These are phyloP conservation scores for Caloboletus firmus DNA, from an alignment of 1,284 basidiomycete genomes.

Conservation along the genomic window DNA sequence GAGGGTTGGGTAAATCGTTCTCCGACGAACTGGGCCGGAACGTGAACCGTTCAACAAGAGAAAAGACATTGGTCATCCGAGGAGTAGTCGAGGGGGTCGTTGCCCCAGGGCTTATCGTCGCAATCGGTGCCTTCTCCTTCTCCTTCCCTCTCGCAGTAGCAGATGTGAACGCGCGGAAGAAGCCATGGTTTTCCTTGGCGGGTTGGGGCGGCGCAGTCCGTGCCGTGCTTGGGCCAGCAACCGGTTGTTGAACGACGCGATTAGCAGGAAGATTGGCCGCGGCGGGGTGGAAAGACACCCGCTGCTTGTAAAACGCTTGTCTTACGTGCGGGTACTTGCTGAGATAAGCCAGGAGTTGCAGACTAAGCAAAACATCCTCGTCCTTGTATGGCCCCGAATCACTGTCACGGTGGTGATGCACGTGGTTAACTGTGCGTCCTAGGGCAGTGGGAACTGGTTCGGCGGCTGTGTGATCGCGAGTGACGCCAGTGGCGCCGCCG, in stretches of 20 bases:
- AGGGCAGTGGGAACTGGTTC: constrained; percentile 25
- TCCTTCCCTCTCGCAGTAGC: constrained; percentile 42
- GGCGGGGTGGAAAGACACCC: constrained; percentile 72
- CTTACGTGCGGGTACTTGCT: constrained; percentile 98
- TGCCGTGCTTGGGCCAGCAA: constrained; percentile 26
- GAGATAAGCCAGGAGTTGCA: constrained; percentile 94
- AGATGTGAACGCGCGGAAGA: constrained; percentile 42
- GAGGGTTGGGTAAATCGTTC: constrained; percentile 66
- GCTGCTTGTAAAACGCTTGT: constrained; percentile 91
- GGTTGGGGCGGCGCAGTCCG: constrained; percentile 15
- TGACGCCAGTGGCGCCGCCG: constrained; percentile 9
- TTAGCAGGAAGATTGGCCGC: constrained; percentile 41
- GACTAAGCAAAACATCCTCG: constrained; percentile 88
- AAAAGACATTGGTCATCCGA: constrained; percentile 86
- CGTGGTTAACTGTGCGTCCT: constrained; percentile 26
- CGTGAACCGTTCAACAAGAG: constrained; percentile 94
- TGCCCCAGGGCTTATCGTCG: constrained; percentile 18
- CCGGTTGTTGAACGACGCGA: constrained; percentile 15
- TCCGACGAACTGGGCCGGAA: constrained; percentile 87
- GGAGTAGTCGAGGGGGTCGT: not conserved
- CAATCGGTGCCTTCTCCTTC: constrained; percentile 38
- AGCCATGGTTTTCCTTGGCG: constrained; percentile 32
- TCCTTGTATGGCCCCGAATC: constrained; percentile 79
- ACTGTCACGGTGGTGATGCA: constrained; percentile 31
- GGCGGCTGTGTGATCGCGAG: constrained; percentile 19